Evolutionary conservation across 2,329 filamentous ascomycete species (phyloP), one percentile per base, ranked within the genome.

Genomic region (Cladosporium colombiae): DNA sequence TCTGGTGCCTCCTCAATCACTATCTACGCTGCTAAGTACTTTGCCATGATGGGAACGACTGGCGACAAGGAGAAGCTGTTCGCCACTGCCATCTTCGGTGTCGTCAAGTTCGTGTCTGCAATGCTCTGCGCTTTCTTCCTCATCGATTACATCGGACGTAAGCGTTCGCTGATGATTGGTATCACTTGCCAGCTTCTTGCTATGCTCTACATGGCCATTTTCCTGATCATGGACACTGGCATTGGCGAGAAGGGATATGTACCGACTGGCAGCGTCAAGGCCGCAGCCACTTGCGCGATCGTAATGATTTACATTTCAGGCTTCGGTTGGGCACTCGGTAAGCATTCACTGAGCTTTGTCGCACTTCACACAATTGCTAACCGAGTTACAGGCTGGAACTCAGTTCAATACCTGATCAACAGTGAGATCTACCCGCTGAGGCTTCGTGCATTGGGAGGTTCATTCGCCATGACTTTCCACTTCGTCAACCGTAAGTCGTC

Each of bases 81-180:
- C 44, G 86, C 91, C 16, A 93, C 89, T 0, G 90, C 86, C 3
- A 86, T 94, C 60, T 92, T 93, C 63, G 91, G 91, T 52, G 85
- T 92, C 61, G 82, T 92, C 71, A 93, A 93, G 74, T 85, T 93
- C 64, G 75, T 86, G 7, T 84, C 88, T 0, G 86, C 89, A 16
- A 74, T 93, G 35, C 70, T 86, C 46, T 93, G 90, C 75, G 90
- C 91, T 0, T 82, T 93, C 62, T 92, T 93, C 83, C 84, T 93
- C 10, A 90, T 93, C 69, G 91, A 93, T 71, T 87, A 90, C 63
- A 88, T 93, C 69, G 91, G 91, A 5, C 88, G 91, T 66, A 93
- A 92, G 78, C 77, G 82, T 16, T 77, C 82, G 0, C 77, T 85
- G 7, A 76, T 78, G 50, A 77, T 78, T n/a, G 83, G 83, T 10